Evolutionary conservation across 192 early-diverging fungal genomes (phyloP), one percentile per base, ranked within the genome.

Genomic region (Umbelopsis vinacea): DNA sequence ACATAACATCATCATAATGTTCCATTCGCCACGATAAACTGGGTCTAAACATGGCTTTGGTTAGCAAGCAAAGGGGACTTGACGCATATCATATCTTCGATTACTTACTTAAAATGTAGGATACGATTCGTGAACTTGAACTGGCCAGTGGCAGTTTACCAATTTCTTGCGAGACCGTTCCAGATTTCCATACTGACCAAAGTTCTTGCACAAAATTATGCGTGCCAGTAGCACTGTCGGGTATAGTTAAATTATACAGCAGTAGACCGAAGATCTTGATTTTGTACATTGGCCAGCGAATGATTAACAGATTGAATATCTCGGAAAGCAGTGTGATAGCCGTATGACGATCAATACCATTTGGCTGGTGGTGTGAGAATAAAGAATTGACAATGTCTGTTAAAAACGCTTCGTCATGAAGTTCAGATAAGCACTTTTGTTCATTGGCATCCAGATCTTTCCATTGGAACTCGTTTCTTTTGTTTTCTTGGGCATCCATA

Each of bases 1-100:
- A 52, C 89, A 88, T 19, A 95, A 71, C 10, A 96, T 80, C 17
- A 88, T 83, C 22, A 95, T 69, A 17, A 90, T 66, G 11, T 73
- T 74, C 91, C 90, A 94, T 35, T 88, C 78, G 8, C 74, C 74
- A 11, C 77, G 52, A 66, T 81, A 77, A 4, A 19, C 10, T 6
- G 78, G 53, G 47, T 89, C 87, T 68, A 53, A 2, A 22, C 50
- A 12, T 43, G 11, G 15, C 19, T 6, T 35, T 63, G 17, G 17
- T 63, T 63, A 63, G 9, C 23, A 14, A 43, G 40, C 6, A 43
- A 8, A 26, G 11, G n/a, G 8, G 7, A 6, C 22, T 24, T 24
- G n/a, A 26, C 26, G 2, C 6, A 38, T 29, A 35, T 2, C 33
- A 37, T 37, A 22, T 3, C 0, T 9, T 38, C 0, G 0, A 3